A percentile compares a stretch with the other conserved stretches of the same genome.
Evolutionary conservation across 441 rosid genomes (phyloP).

Genomic region (Adansonia gregorii): DNA sequence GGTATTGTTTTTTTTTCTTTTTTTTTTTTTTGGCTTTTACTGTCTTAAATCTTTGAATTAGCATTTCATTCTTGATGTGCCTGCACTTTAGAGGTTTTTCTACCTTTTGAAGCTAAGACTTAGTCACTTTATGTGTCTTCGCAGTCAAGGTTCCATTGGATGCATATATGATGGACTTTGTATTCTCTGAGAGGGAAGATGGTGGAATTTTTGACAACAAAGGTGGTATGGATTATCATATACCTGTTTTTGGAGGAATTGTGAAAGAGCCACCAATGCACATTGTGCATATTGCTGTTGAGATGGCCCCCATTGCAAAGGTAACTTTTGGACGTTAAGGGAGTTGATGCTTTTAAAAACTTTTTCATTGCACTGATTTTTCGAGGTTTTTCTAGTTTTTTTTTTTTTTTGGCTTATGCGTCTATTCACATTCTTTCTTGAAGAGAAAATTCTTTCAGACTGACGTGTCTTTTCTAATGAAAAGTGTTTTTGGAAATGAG

Average conservation of each 20-base stretch:
- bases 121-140: conserved; percentile 32
- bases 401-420: conserved; percentile 1
- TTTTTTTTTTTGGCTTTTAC: background rate
- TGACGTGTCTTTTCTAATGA: background rate
- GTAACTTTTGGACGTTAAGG: conserved; percentile 37
- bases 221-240: conserved; percentile 81
- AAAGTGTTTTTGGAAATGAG: background rate
- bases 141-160: conserved; percentile 91
- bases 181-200: conserved; percentile 87
- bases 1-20: background rate
- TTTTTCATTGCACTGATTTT: background rate
- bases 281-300: conserved; percentile 91
- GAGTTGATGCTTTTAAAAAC: background rate
- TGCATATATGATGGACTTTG: conserved; percentile 97
- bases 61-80: conserved; percentile 1
- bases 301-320: conserved; percentile 99
- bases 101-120: conserved; percentile 10
- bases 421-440: conserved; percentile 14
- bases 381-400: background rate
- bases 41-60: background rate
- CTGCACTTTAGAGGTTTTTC: conserved; percentile 15
- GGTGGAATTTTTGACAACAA: conserved; percentile 88
- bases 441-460: conserved; percentile 10
- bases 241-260: conserved; percentile 82
- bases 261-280: conserved; percentile 88